Base-by-base conservation (phyloP, 164 flowering plant genomes). In the Berberis vulgaris region DNA sequence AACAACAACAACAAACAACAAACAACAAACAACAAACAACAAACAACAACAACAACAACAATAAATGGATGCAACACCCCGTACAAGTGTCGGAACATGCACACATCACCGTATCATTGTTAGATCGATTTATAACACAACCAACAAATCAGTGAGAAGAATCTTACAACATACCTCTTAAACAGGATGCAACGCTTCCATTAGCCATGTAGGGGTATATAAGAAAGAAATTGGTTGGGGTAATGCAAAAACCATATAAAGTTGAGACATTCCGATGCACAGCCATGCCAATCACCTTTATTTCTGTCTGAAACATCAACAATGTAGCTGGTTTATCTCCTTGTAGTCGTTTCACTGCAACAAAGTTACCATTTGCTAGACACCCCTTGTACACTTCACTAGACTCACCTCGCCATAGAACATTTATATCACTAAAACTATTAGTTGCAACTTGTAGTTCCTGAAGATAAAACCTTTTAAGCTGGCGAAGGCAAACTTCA, bases 391-490 rank as follows among this genome's bases (percentile, higher is more conserved):
- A 78, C 56, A 78, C 81, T 69, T 79, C 77, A 55, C 82, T 80
- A 60, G 77, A 79, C 50, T 80, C 81, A 65, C 83, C 83, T 68
- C 79, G 70, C 7, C 81, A 79, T 45, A 78, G 71, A 61, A 80
- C 74, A 59, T 80, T 73, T 60, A 71, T 80, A 60, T 73, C 70
- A 73, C 80, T 78, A 61, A 80, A 80, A 59, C 58, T 63, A 73
- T 80, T 80, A 13, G 81, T 80, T 38, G 83, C 83, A 63, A 78
- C 81, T 63, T 73, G 81, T 43, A 80, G 64, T 65, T 80, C 83
- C 12, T 78, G 74, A 9, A 80, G 59, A 45, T 79, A 80, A 57
- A 80, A 80, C 58, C 79, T 69, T 63, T 78, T 80, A 4, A 80
- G 81, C 67, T 80, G 83, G 8, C 83, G 81, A 47, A 80, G 72